Conservation (phyloP, 2,329 filamentous ascomycete species). For the Colletotrichum graminicola region DNA sequence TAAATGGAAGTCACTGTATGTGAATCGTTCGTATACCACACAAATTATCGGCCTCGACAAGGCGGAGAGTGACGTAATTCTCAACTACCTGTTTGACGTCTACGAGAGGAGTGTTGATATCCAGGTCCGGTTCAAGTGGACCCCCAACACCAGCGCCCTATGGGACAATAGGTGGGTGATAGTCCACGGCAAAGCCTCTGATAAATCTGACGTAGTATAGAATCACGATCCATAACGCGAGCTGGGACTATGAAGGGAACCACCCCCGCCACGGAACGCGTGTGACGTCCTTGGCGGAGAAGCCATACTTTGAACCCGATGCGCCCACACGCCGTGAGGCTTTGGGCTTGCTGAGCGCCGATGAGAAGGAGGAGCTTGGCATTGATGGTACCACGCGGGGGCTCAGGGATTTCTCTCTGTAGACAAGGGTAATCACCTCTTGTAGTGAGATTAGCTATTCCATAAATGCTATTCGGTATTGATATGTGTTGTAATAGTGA, state of each 20-base stretch:
- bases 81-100: constrained; percentile 76
- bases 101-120: constrained; percentile 79
- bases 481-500: neutral
- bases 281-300: constrained; percentile 78
- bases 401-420: constrained; percentile 36
- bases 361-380: constrained; percentile 57
- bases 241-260: constrained; percentile 78
- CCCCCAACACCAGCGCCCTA: constrained; percentile 72
- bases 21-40: constrained; percentile 77
- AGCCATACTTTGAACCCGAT: constrained; percentile 73
- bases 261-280: constrained; percentile 79
- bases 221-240: constrained; percentile 80
- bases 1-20: constrained; percentile 80
- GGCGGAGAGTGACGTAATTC: constrained; percentile 75
- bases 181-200: too few species aligned
- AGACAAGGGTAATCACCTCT: neutral
- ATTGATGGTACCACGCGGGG: constrained; percentile 15
- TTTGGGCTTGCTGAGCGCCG: constrained; percentile 71
- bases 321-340: constrained; percentile 76
- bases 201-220: constrained; percentile 48
- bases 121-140: constrained; percentile 80
- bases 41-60: constrained; percentile 77
- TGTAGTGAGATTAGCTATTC: neutral
- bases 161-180: constrained; percentile 75
- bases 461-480: neutral